These are phyloP conservation scores for Calcarisporium arbuscula DNA, from an alignment of 2,329 filamentous ascomycete species.

Conservation along the genomic window DNA sequence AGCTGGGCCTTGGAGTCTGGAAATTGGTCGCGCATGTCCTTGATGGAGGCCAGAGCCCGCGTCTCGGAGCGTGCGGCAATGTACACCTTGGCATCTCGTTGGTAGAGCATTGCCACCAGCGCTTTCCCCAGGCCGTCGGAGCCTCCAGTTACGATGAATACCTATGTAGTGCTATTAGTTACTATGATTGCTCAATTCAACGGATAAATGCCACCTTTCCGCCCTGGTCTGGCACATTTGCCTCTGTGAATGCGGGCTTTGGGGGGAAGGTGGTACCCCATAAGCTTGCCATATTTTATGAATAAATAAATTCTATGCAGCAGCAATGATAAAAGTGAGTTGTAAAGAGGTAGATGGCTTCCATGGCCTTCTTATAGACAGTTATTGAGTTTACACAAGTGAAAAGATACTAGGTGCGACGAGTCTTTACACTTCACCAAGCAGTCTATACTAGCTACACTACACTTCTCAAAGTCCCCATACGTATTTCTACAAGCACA, in stretches of 20 bases:
- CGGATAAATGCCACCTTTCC: conserved; percentile 38
- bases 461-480: too few relatives aligned
- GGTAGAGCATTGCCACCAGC: conserved; percentile 45
- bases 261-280: conserved; percentile 7
- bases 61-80: conserved; percentile 39
- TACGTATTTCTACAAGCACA: too few relatives aligned
- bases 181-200: background rate
- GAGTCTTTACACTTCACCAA: too few relatives aligned
- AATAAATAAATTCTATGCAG: too few relatives aligned
- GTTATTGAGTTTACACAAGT: too few relatives aligned
- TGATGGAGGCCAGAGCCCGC: conserved; percentile 37
- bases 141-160: conserved; percentile 43
- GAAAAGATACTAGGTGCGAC: too few relatives aligned
- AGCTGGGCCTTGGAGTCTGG: conserved; percentile 31
- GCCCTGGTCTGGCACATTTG: conserved; percentile 56
- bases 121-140: conserved; percentile 41
- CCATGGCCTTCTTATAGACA: too few relatives aligned
- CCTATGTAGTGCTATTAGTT: conserved; percentile 18
- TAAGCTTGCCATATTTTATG: too few relatives aligned
- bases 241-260: conserved; percentile 9
- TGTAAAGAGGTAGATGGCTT: too few relatives aligned
- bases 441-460: too few relatives aligned
- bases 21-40: conserved; percentile 27
- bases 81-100: conserved; percentile 48
- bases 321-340: too few relatives aligned